phyloP scores from a whole-genome alignment of 202 grass and related monocot genomes.

The Digitaria exilis region DNA sequence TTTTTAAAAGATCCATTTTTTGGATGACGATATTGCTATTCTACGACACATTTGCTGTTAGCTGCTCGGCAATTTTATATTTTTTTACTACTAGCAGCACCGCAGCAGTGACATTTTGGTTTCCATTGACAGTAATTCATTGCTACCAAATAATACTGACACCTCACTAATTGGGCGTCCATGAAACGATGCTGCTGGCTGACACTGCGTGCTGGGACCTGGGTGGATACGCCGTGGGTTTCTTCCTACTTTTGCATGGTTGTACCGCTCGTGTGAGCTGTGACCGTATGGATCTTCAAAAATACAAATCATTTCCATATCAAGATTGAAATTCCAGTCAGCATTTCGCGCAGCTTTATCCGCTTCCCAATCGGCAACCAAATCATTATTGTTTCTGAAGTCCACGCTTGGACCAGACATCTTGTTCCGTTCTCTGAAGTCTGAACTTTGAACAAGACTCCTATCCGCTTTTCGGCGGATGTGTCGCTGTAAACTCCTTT shows the following conservation, averaged over 20 bases:
- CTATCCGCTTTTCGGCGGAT: background rate
- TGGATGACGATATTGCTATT: background rate
- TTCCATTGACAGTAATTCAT: too few relatives aligned
- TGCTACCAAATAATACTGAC: too few relatives aligned
- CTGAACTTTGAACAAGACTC: background rate
- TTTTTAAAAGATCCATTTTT: background rate
- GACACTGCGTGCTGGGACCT: background rate
- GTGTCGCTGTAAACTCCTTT: background rate
- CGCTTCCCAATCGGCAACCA: background rate
- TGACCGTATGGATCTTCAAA: background rate
- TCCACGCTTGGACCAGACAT: background rate
- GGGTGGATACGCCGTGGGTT: background rate
- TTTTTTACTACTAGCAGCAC: too few relatives aligned
- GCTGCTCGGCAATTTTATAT: background rate
- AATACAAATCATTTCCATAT: background rate
- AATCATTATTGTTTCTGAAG: background rate
- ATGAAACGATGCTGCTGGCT: too few relatives aligned
- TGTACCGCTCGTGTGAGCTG: too few relatives aligned
- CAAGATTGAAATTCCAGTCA: background rate
- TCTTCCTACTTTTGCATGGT: background rate
- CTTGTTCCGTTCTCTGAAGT: background rate
- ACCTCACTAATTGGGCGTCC: too few relatives aligned
- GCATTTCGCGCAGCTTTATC: background rate
- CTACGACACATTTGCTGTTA: background rate
- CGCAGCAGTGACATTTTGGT: too few relatives aligned